Evolutionary conservation across 192 early-diverging fungal species (phyloP).

Genomic region (Podila verticillata): DNA sequence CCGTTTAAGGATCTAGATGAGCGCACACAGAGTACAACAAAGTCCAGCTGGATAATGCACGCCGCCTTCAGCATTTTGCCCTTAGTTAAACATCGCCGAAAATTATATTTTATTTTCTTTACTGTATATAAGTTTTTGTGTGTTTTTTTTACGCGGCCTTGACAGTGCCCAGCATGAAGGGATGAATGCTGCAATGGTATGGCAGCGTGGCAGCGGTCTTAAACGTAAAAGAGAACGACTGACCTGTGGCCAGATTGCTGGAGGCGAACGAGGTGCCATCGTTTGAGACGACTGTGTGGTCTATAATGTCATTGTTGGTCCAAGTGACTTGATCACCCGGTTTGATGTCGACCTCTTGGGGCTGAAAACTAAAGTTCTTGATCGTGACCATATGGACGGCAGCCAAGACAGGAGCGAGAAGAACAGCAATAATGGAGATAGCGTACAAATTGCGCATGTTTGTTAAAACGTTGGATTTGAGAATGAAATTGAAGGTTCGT

Average conservation of each 20-base stretch:
- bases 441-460: not conserved
- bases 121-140: no score
- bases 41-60: no score
- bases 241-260: not conserved
- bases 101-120: no score
- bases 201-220: not conserved
- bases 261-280: not conserved
- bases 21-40: no score
- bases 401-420: not conserved
- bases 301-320: constrained; percentile 1
- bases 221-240: not conserved
- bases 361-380: not conserved
- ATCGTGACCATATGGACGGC: constrained; percentile 1
- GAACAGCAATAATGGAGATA: not conserved
- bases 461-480: no score
- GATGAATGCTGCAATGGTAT: constrained; percentile 8
- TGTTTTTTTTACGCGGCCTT: not conserved
- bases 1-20: no score
- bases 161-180: constrained; percentile 10
- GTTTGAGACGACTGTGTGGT: constrained; percentile 1
- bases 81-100: no score
- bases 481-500: no score
- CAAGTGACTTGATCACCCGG: constrained; percentile 6
- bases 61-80: no score
- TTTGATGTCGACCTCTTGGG: constrained; percentile 1